Evolutionary conservation across 2,329 filamentous ascomycete species (phyloP).

Genomic region (Aspergillus pseudoglaucus): DNA sequence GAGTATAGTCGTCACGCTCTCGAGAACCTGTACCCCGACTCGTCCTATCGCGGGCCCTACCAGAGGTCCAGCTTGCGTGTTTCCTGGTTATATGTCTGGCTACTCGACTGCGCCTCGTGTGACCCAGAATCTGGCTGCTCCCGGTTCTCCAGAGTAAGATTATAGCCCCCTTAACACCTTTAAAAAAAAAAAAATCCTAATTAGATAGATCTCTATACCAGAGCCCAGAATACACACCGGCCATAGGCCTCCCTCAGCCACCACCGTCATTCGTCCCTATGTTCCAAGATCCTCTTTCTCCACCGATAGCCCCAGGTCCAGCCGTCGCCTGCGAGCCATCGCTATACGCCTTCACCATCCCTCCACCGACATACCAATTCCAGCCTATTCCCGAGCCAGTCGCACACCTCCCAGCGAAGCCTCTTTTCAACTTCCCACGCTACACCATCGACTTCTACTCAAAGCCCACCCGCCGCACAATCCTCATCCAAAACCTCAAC

Average conservation of each 20-base stretch:
- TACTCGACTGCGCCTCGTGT: constrained; percentile 28
- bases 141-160: constrained; percentile 33
- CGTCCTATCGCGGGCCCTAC: constrained; percentile 38
- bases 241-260: constrained; percentile 19
- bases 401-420: constrained; percentile 6
- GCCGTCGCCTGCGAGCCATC: constrained; percentile 21
- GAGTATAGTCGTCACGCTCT: constrained; percentile 36
- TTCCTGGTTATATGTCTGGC: constrained; percentile 22
- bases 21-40: constrained; percentile 35
- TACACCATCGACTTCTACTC: constrained; percentile 1
- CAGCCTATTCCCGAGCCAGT: constrained; percentile 1
- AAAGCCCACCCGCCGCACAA: constrained; percentile 10
- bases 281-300: constrained; percentile 18
- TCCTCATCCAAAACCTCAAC: constrained; percentile 25
- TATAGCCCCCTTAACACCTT: background rate
- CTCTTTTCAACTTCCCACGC: constrained; percentile 2
- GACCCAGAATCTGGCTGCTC: constrained; percentile 21
- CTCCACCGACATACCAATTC: constrained; percentile 21
- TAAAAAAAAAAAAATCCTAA: constrained; percentile 2
- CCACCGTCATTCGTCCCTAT: constrained; percentile 21
- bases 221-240: constrained; percentile 21
- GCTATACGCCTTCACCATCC: constrained; percentile 16
- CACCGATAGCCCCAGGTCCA: constrained; percentile 14
- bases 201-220: constrained; percentile 11
- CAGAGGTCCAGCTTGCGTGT: constrained; percentile 27